Evolutionary conservation across 2,329 filamentous ascomycete genomes (phyloP), one percentile per base, ranked within the genome.

Genomic region (Aspergillus sp.): DNA sequence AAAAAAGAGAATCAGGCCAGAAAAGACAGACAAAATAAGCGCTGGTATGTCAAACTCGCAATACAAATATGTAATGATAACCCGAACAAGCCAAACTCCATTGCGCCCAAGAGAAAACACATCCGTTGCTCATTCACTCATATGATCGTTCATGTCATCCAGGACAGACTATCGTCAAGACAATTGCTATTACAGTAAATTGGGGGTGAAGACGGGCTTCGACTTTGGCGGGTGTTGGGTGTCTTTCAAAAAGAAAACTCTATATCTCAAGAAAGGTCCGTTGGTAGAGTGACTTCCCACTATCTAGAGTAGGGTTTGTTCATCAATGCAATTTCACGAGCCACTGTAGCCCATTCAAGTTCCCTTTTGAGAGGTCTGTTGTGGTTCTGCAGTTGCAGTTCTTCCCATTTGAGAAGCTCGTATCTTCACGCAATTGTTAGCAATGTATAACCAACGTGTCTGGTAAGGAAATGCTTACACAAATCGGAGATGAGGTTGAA

Each of bases 331-430:
- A 98, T 90, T 68, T 97, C 91, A 53, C 90, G 78, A 6, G 89
- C 79, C 48, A 97, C 86, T 38, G 88, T 88, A 6, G 81, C 78
- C 93, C 93, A 98, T 68, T 97, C 93, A 28, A 97, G 73, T 59
- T 96, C 90, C 52, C 91, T 78, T 56, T 81, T 83, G 45, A 85
- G 58, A 37, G 70, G 61, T 61, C 73, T 57, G 62, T 73, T 66
- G 66, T 73, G 62, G 68, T 77, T 65, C 69, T 76, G 65, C 56
- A 66, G 81, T 48, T 90, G 80, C 29, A 78, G 68, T 66, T 96
- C 91, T 67, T 98, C 93, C 89, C 91, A 97, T 65, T 94, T 94
- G 40, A 98, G 76, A 28, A 98, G 78, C 69, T 98, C 93, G 61
- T 97, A 71, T 2, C 75, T 79, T 26, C 3, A 5, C 8, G 12